Conservation (phyloP, 805 yeast species). For the Cyberlindnera samutprakarnensis region DNA sequence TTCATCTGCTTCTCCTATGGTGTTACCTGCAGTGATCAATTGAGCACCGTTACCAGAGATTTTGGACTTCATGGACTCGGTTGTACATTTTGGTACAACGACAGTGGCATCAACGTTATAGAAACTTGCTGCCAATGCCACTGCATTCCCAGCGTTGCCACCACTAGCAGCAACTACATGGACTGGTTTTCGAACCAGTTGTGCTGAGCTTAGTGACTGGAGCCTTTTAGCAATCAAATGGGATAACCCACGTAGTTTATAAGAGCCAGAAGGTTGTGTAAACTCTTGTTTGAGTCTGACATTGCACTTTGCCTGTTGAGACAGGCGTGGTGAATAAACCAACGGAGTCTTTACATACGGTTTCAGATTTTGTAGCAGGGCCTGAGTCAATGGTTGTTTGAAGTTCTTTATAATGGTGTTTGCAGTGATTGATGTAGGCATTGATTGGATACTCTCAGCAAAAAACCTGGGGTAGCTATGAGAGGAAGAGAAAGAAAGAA, state of each 20-base stretch:
- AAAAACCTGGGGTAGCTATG: too few relatives aligned
- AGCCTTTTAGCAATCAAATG: constrained; percentile 32
- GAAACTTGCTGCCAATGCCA: constrained; percentile 38
- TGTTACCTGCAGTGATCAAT: constrained; percentile 37
- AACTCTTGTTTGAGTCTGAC: constrained; percentile 42
- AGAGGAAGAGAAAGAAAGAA: too few relatives aligned
- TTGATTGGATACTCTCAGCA: too few relatives aligned
- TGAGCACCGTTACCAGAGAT: constrained; percentile 43
- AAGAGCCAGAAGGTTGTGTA: constrained; percentile 51
- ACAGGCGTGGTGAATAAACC: constrained; percentile 26
- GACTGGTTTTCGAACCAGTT: constrained; percentile 26
- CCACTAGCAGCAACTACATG: constrained; percentile 47
- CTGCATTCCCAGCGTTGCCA: constrained; percentile 51
- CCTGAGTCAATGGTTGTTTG: too few relatives aligned
- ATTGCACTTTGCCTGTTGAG: constrained; percentile 27
- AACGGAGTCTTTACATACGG: constrained; percentile 29
- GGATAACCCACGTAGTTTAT: constrained; percentile 51
- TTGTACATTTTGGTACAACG: constrained; percentile 48
- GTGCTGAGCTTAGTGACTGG: too few relatives aligned
- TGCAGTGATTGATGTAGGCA: too few relatives aligned
- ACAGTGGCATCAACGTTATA: constrained; percentile 39
- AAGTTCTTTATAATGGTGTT: too few relatives aligned
- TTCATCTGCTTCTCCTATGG: constrained; percentile 45
- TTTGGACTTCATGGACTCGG: constrained; percentile 35
- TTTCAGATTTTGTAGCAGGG: constrained; percentile 1